phyloP scores from a whole-genome alignment of 164 flowering plant species.

The Echeveria elegans region DNA sequence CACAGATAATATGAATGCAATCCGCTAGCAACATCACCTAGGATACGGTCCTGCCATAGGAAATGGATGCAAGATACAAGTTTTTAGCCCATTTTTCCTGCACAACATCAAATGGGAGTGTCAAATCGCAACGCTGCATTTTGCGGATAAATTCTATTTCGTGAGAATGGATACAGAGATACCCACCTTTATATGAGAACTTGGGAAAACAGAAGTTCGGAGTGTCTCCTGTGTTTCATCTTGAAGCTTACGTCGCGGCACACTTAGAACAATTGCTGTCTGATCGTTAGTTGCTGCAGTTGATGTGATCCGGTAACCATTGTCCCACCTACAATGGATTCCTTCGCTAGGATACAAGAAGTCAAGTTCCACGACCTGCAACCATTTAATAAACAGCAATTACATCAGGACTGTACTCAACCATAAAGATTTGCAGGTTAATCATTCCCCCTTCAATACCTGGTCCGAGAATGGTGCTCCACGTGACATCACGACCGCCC shows the following conservation, averaged over 20 bases:
- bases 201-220: slow-evolving; percentile 79
- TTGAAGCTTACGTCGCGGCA: slow-evolving; percentile 53
- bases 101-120: slow-evolving; percentile 8
- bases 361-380: slow-evolving; percentile 66
- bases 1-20: slow-evolving; percentile 13
- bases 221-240: slow-evolving; percentile 90
- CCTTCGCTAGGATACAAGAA: slow-evolving; percentile 94
- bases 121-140: background rate
- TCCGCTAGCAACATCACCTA: slow-evolving; percentile 18
- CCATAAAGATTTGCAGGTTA: background rate
- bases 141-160: background rate
- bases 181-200: slow-evolving; percentile 74
- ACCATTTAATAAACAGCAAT: background rate
- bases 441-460: slow-evolving; percentile 28
- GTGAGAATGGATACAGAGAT: background rate
- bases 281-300: slow-evolving; percentile 87
- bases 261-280: slow-evolving; percentile 84
- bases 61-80: slow-evolving; percentile 56
- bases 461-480: slow-evolving; percentile 86
- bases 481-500: slow-evolving; percentile 95
- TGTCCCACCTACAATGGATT: slow-evolving; percentile 81
- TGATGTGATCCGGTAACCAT: slow-evolving; percentile 83
- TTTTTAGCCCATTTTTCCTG: slow-evolving; percentile 85
- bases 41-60: slow-evolving; percentile 74
- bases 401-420: background rate